phyloP scores from a whole-genome alignment of 2,329 filamentous ascomycete genomes.

The Saccharata proteae region DNA sequence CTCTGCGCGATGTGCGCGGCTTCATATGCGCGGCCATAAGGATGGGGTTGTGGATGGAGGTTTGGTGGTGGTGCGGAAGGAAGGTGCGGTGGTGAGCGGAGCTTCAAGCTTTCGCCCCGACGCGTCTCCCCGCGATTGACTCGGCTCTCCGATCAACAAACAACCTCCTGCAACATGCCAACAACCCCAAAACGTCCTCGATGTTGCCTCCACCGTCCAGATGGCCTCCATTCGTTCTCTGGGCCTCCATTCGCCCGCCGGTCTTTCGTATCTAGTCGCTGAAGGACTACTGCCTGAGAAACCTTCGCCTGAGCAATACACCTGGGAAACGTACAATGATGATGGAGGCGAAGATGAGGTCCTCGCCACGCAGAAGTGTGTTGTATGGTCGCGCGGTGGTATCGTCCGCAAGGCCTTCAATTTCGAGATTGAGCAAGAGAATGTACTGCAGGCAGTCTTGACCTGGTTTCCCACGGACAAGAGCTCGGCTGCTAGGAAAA shows the following conservation, averaged over 20 bases:
- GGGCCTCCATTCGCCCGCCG: constrained; percentile 79
- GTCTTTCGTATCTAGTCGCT: constrained; percentile 68
- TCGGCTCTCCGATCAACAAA: constrained; percentile 6
- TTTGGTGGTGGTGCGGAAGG: constrained; percentile 11
- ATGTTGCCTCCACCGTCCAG: constrained; percentile 19
- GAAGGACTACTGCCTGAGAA: constrained; percentile 65
- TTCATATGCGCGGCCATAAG: constrained; percentile 6
- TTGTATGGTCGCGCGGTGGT: constrained; percentile 81
- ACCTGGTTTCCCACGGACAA: constrained; percentile 58
- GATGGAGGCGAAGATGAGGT: constrained; percentile 48
- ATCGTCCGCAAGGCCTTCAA: constrained; percentile 76
- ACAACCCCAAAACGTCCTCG: constrained; percentile 11
- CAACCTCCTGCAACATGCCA: constrained; percentile 5
- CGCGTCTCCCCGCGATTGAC: constrained; percentile 10
- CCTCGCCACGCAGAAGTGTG: constrained; percentile 59
- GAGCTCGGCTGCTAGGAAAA: constrained; percentile 2
- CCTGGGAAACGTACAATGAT: constrained; percentile 55
- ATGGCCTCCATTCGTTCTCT: constrained; percentile 91
- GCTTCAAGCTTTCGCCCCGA: constrained; percentile 8
- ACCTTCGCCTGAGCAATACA: constrained; percentile 53
- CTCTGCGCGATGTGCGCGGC: constrained; percentile 7
- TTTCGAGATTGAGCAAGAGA: constrained; percentile 77
- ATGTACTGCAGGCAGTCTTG: constrained; percentile 73
- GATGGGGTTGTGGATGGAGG: constrained; percentile 5
- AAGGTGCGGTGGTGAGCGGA: constrained; percentile 5